Conservation (phyloP, 768 basidiomycete genomes). For the Saitozyma podzolica region DNA sequence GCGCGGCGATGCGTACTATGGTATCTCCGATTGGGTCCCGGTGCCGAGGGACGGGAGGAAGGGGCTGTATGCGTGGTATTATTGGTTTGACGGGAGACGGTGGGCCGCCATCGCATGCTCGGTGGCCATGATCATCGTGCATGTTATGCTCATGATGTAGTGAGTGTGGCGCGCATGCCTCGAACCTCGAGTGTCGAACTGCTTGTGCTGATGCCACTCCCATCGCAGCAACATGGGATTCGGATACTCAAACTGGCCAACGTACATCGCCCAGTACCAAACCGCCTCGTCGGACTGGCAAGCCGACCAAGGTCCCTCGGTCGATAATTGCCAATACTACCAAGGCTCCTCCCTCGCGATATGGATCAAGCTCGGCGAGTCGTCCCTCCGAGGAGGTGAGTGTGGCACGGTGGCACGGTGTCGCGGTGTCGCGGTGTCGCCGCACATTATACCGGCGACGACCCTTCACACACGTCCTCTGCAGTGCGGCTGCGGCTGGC, state of each 20-base stretch:
- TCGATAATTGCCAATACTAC: constrained; percentile 13
- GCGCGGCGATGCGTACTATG: constrained; percentile 5
- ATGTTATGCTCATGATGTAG: constrained; percentile 10
- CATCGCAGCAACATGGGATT: constrained; percentile 6
- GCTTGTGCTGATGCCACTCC: neutral
- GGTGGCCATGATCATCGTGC: constrained; percentile 2
- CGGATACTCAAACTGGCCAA: constrained; percentile 5
- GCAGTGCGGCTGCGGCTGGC: neutral
- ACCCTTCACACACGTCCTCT: too few species aligned
- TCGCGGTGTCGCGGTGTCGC: too few species aligned
- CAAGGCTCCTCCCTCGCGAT: constrained; percentile 10
- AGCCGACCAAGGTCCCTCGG: constrained; percentile 6
- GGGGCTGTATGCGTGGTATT: neutral
- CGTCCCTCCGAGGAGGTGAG: constrained; percentile 13
- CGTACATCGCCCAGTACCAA: constrained; percentile 12
- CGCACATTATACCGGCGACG: neutral
- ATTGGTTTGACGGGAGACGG: constrained; percentile 19
- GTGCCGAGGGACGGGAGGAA: neutral
- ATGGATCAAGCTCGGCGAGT: constrained; percentile 13
- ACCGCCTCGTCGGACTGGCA: constrained; percentile 9
- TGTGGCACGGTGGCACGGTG: too few species aligned
- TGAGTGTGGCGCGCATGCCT: constrained; percentile 6
- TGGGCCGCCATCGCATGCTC: neutral
- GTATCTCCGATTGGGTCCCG: constrained; percentile 10
- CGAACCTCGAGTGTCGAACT: neutral